Percentiles rank a stretch among this genome's conserved stretches.
These are phyloP conservation scores for Termitomyces sp. DNA, from an alignment of 768 basidiomycete species.

Conservation along the genomic window DNA sequence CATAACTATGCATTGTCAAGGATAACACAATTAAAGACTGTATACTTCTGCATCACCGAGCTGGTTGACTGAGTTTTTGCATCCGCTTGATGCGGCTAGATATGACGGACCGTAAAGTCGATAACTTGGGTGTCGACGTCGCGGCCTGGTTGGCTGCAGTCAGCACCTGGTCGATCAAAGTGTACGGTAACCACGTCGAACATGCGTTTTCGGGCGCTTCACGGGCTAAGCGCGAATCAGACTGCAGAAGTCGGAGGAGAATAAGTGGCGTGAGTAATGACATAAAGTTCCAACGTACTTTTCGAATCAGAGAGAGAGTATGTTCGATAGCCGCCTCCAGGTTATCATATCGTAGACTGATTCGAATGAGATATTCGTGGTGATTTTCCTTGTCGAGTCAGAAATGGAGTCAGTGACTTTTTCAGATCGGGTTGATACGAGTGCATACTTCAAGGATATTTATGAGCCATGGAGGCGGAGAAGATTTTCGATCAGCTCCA, in stretches of 20 bases:
- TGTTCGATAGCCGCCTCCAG: conserved; percentile 74
- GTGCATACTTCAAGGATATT: conserved; percentile 62
- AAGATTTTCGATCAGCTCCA: conserved; percentile 50
- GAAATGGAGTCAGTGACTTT: conserved; percentile 3
- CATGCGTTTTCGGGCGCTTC: conserved; percentile 49
- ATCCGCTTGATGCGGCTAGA: conserved; percentile 61
- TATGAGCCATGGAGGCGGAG: conserved; percentile 82
- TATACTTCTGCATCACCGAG: conserved; percentile 12
- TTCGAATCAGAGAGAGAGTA: conserved; percentile 63
- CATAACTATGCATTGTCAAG: background rate
- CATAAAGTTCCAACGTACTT: conserved; percentile 37
- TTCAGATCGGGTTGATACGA: background rate
- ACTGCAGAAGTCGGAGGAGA: conserved; percentile 30
- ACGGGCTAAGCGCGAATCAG: conserved; percentile 46
- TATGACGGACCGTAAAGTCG: conserved; percentile 54
- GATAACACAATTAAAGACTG: background rate
- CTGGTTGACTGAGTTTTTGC: conserved; percentile 47
- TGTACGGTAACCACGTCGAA: conserved; percentile 78
- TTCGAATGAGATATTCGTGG: conserved; percentile 79
- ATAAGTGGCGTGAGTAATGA: conserved; percentile 2
- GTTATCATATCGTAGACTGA: conserved; percentile 73
- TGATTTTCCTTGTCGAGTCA: conserved; percentile 52
- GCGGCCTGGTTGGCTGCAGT: conserved; percentile 47
- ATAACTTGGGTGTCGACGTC: conserved; percentile 42
- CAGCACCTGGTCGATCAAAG: conserved; percentile 79